Evolutionary conservation across 1,139 yeast genomes (phyloP).

Genomic region (Arxiozyma bovina): DNA sequence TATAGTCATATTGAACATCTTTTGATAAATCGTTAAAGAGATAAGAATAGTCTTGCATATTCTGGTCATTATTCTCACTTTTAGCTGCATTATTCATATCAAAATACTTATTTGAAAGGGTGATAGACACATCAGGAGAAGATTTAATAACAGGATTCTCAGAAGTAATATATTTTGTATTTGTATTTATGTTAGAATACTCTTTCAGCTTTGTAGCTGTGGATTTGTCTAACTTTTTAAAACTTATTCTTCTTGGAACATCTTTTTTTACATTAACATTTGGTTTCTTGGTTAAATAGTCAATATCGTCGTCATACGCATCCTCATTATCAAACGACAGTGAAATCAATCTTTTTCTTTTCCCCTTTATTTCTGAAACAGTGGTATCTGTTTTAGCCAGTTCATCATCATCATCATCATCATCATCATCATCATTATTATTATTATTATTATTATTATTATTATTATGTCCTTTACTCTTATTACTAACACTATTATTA

Average conservation of each 20-base stretch:
- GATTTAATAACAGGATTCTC: not conserved
- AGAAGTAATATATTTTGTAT: not conserved
- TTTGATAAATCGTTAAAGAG: not conserved
- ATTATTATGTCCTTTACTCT: too few species aligned
- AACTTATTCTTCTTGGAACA: constrained; percentile 4
- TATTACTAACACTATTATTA: not conserved
- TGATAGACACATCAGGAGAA: not conserved
- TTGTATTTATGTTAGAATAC: constrained; percentile 9
- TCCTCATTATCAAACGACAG: constrained; percentile 6
- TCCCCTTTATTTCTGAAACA: not conserved
- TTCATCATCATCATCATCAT: not conserved
- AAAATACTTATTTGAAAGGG: not conserved
- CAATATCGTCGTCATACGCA: not conserved
- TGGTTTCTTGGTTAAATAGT: not conserved
- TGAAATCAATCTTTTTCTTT: constrained; percentile 1
- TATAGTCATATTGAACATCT: not conserved
- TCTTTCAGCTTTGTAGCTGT: constrained; percentile 17
- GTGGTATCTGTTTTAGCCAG: not conserved
- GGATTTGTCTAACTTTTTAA: constrained; percentile 19
- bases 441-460: too few species aligned
- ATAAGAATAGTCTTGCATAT: not conserved
- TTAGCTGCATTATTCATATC: not conserved
- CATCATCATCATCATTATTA: too few species aligned
- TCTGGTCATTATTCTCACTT: not conserved
- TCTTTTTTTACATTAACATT: not conserved